Evolutionary conservation across 2,329 filamentous ascomycete genomes (phyloP), one percentile per base, ranked within the genome.

Genomic region (Stagonosporopsis chrysanthemi): DNA sequence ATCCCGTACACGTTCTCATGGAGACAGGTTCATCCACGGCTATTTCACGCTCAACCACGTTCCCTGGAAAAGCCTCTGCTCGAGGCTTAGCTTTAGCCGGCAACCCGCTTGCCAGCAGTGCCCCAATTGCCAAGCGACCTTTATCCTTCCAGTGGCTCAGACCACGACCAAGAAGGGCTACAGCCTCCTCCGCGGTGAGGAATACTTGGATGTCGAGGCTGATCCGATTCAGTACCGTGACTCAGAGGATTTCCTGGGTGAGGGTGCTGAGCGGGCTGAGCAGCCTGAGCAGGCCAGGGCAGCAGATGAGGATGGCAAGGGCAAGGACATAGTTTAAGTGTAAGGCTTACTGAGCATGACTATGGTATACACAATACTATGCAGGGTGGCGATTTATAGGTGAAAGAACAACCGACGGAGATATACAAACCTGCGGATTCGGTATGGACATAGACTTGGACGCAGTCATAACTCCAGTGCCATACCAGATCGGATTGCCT

Each of bases 131-230:
- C 44, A 54, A 26, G 49, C 49, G 4, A 49, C 36, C 9, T 54
- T 58, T 36, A 22, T 46, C 12, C 26, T 50, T 26, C 26, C 28
- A 33, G 19, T 24, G 26, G 26, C 26, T 28, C 12, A 33, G 17
- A 39, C 44, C 12, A 53, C 38, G 23, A 58, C 28, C 6, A 50
- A 52, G 28, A 52, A 58, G 41, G 56, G 56, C 23, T 58, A 58
- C 45, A 58, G 56, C 28, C 56, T 58, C 14, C 26, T 58, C 6
- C 50, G 56, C 15, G 56, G 56, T 19, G 56, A 58, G 15, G 50
- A 58, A 15, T 58, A 58, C 24, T 45, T 58, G 6, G 56, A 58
- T 15, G 29, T 58, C 6, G 56, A 58, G 36, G 56, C 56, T 14
- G 50, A 50, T 17, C 49, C 45, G 0, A 33, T 58, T 11, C 44